These are phyloP conservation scores for Xylariomycetidae sp. DNA, from an alignment of 2,329 filamentous ascomycete species.

Conservation along the genomic window DNA sequence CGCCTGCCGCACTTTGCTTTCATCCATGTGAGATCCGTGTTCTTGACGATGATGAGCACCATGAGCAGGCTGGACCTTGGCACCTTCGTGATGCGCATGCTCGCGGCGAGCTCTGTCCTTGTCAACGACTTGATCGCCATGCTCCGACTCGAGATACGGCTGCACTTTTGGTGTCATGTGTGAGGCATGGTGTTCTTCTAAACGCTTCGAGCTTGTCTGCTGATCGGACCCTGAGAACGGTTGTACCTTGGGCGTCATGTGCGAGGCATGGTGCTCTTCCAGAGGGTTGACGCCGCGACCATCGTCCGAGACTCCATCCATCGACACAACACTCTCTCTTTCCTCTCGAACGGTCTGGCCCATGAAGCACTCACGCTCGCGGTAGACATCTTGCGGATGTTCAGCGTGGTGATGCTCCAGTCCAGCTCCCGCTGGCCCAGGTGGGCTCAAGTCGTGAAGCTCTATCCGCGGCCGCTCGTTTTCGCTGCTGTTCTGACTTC, in stretches of 20 bases:
- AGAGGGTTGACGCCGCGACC: too few species aligned
- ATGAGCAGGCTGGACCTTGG: slow-evolving; percentile 9
- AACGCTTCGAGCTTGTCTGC: too few species aligned
- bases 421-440: slow-evolving; percentile 10
- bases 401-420: slow-evolving; percentile 15
- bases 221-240: slow-evolving; percentile 10
- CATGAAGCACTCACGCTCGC: slow-evolving; percentile 31
- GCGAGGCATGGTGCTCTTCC: slow-evolving; percentile 13
- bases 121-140: too few species aligned
- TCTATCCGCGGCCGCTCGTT: slow-evolving; percentile 15
- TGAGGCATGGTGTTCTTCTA: slow-evolving; percentile 13
- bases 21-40: slow-evolving; percentile 8
- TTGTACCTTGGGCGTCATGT: slow-evolving; percentile 14
- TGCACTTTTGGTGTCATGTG: slow-evolving; percentile 15
- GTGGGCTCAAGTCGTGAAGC: slow-evolving; percentile 9
- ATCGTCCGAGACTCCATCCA: slow-evolving; percentile 11
- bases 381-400: slow-evolving; percentile 15
- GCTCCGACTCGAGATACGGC: slow-evolving; percentile 9
- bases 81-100: slow-evolving; percentile 3
- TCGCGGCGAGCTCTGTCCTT: slow-evolving; percentile 6
- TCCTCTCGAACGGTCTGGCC: slow-evolving; percentile 32
- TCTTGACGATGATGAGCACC: too few species aligned
- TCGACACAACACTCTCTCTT: slow-evolving; percentile 17
- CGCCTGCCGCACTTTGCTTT: slow-evolving; percentile 10
- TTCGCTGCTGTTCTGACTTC: slow-evolving; percentile 24